Conservation (phyloP, 805 yeast species). For the Metschnikowia reukaufii region DNA sequence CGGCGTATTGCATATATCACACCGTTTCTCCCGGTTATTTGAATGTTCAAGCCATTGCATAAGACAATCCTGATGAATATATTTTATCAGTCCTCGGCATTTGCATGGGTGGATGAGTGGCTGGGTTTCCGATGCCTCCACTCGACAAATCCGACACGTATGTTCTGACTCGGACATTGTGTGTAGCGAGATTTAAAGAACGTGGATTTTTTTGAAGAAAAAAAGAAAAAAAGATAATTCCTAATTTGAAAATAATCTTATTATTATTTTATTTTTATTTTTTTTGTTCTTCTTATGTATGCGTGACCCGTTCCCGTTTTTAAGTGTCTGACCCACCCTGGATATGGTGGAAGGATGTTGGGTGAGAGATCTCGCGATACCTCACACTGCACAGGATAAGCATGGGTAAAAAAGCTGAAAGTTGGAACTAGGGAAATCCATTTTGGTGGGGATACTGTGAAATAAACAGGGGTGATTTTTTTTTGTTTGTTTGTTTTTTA, state of each 20-base stretch:
- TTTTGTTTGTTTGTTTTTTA: no score
- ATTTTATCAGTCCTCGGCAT: slow-evolving; percentile 91
- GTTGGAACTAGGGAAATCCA: no score
- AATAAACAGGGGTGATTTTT: no score
- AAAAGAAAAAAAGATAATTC: no score
- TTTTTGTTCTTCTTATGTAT: not conserved
- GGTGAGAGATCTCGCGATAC: not conserved
- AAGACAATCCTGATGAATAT: slow-evolving; percentile 89
- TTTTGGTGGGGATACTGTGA: no score
- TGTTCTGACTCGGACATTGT: slow-evolving; percentile 34
- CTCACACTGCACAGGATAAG: not conserved
- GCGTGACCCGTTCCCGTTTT: not conserved
- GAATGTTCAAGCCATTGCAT: slow-evolving; percentile 82
- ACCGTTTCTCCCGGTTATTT: slow-evolving; percentile 54
- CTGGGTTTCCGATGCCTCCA: slow-evolving; percentile 75
- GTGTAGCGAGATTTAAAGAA: not conserved
- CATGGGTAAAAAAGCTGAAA: no score
- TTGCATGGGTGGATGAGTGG: slow-evolving; percentile 91
- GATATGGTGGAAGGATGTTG: not conserved
- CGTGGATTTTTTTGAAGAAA: no score
- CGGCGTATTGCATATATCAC: slow-evolving; percentile 85
- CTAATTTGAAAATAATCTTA: not conserved
- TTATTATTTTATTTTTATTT: not conserved
- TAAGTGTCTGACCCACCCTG: not conserved
- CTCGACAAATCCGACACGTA: slow-evolving; percentile 90